Evolutionary conservation across 1,284 basidiomycete species (phyloP), one percentile per base, ranked within the genome.

Genomic region (Phlebopus sp.): DNA sequence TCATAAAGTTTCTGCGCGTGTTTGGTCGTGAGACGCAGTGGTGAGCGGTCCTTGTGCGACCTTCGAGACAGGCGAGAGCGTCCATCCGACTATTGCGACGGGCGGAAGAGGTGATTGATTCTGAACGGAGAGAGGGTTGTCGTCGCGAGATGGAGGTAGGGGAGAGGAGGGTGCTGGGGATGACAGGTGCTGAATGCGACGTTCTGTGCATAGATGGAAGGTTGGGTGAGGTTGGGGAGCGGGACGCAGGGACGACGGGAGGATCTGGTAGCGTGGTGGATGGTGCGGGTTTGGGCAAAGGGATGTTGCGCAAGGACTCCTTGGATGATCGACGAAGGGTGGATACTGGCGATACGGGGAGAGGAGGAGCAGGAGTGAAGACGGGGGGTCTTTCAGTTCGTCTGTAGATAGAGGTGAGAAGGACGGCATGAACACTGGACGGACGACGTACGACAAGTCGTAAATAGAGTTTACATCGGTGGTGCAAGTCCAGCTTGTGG

Each of bases 1-100:
- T 79, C 78, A 85, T 85, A 55, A 84, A 85, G 62, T 82, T 81
- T 23, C 69, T 66, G 21, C 51, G 62, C 55, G 43, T 67, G 49
- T 41, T 49, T 47, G 50, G 19, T 35, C 44, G 55, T 44, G 43
- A 39, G 10, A 47, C 41, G 23, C 57, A n/a, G n/a, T n/a, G 55
- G 27, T 53, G 40, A 6, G 44, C 50, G 2, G 46, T 52, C 34
- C 56, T 57, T 41, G 39, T 60, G 6, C 66, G 79, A 8, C 84
- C 83, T 55, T 86, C 84, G 21, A 86, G 73, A 32, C 76, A 72
- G 0, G 82, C 83, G 8, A 86, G 75, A 0, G 84, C 83, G 31
- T 79, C 76, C 47, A 66, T 69, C 1, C 73, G 70, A 47, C 74
- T 69, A 36, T 60, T 64, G 41, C 64, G 64, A 7, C 59, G 54